A percentile compares a stretch with the other conserved stretches of the same genome.
These are phyloP conservation scores for Boletus pseudo-olivaceus DNA, from an alignment of 768 basidiomycete species.

Conservation along the genomic window DNA sequence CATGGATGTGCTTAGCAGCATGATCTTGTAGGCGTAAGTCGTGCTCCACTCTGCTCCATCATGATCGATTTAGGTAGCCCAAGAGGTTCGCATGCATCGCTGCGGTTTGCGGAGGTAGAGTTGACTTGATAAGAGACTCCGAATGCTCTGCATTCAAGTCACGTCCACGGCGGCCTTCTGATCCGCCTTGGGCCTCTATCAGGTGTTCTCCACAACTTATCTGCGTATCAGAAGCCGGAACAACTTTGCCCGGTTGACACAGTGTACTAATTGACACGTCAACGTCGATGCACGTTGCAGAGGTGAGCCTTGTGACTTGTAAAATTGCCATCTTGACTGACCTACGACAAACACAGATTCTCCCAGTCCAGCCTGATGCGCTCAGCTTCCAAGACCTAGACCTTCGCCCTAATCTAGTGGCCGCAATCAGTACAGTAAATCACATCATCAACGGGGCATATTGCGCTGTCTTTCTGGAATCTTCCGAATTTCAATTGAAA, in stretches of 20 bases:
- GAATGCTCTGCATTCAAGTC: not conserved
- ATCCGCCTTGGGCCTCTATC: not conserved
- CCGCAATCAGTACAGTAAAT: not conserved
- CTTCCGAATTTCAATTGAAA: not conserved
- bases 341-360: not conserved
- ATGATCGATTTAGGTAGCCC: not conserved
- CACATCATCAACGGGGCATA: not conserved
- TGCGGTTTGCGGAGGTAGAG: not conserved
- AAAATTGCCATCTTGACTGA: not conserved
- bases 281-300: not conserved
- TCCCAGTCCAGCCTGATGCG: not conserved
- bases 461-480: not conserved
- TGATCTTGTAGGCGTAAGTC: not conserved
- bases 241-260: not conserved
- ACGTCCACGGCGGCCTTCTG: not conserved
- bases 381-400: not conserved
- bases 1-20: not conserved
- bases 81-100: not conserved
- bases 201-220: not conserved
- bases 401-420: not conserved
- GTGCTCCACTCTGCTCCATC: not conserved
- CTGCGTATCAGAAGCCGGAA: not conserved
- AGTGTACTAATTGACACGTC: not conserved
- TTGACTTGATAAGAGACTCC: conserved; percentile 3
- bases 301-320: not conserved